These are phyloP conservation scores for Ogataea trehaloabstinens DNA, from an alignment of 805 yeast genomes.

Conservation along the genomic window DNA sequence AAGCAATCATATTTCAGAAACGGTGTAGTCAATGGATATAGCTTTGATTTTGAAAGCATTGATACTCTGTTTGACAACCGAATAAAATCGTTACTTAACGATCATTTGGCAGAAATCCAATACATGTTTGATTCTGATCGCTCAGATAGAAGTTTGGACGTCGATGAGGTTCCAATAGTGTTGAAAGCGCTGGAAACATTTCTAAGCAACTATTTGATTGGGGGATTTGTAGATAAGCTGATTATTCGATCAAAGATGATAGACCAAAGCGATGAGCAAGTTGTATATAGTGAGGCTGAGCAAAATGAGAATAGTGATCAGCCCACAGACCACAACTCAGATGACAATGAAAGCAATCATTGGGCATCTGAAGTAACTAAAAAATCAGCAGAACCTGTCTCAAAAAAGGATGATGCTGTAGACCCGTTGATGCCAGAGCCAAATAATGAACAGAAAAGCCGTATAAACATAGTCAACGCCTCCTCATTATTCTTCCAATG, in stretches of 20 bases:
- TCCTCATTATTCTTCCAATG: constrained; percentile 34
- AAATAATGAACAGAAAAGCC: constrained; percentile 4
- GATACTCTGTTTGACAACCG: constrained; percentile 23
- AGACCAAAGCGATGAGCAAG: constrained; percentile 27
- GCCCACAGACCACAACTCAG: background rate
- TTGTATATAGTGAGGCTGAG: background rate
- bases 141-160: constrained; percentile 6
- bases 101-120: constrained; percentile 29
- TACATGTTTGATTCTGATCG: constrained; percentile 19
- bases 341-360: constrained; percentile 21
- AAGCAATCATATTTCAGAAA: constrained; percentile 8
- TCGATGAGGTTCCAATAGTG: constrained; percentile 34
- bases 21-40: constrained; percentile 31
- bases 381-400: background rate
- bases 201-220: constrained; percentile 33
- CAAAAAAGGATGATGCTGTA: background rate
- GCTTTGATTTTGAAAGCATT: constrained; percentile 21
- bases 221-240: constrained; percentile 33
- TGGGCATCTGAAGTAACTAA: constrained; percentile 21
- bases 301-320: background rate
- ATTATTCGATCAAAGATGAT: constrained; percentile 34
- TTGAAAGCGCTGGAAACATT: constrained; percentile 35
- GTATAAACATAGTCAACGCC: constrained; percentile 33
- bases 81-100: constrained; percentile 18
- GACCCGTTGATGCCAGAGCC: background rate